Evolutionary conservation across 352 stramenopile genomes (phyloP), one percentile per base, ranked within the genome.

Genomic region (Thalassiosira pacifica): DNA sequence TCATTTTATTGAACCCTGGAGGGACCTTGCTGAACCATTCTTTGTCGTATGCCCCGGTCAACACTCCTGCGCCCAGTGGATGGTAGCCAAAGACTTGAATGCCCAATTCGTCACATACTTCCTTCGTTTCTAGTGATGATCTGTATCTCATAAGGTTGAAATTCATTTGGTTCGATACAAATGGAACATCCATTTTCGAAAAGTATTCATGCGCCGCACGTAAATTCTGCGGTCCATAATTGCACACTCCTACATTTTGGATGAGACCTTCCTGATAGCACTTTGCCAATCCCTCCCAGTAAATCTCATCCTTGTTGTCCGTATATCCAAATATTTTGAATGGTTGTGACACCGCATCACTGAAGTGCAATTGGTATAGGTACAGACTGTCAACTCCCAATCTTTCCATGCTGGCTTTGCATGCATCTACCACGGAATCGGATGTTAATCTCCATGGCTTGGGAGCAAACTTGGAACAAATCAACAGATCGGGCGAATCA

Each of bases 161-260:
- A 61, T 73, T 73, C 18, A 73, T 73, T 67, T 73, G 65, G 27
- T 73, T 73, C 2, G 65, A 73, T 3, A 73, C 65, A 18, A 73
- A 60, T 42, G 65, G 65, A 18, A 73, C 65, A 42, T 61, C 29
- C 32, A 18, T 11, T 42, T 73, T 61, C 6, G 65, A 73, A 6
- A 73, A 61, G 16, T n/a, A 53, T 22, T 53, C 65, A 22, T 73
- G 19, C 27, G 16, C 16, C 22, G 4, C 16, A 2, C 65, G 34
- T 6, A 73, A 16, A 34, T 63, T 67, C 27, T 22, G 34, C 5
- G 65, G 65, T 53, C 65, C 65, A 24, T 73, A 73, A 22, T 73
- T 73, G 65, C 65, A 73, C 8, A 73, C 65, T 22, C 65, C 65
- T 11, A 60, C 29, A 31, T 73, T 5, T n/a, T 53, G 22, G 2